Conservation (phyloP, 2,329 filamentous ascomycete genomes). For the Sporothrix sp. region DNA sequence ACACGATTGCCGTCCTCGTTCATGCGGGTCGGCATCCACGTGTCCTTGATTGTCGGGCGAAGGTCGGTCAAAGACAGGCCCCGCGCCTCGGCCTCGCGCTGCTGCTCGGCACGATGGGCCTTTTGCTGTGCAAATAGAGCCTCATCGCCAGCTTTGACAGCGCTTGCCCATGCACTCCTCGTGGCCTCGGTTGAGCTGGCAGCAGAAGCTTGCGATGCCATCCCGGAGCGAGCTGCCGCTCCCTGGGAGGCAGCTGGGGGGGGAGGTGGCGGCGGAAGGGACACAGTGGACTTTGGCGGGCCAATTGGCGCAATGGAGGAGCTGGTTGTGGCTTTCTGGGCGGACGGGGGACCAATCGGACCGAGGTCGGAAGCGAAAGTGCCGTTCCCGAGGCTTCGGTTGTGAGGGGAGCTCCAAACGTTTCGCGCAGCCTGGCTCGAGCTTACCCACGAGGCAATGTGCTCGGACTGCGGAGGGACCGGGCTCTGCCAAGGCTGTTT, state of each 20-base stretch:
- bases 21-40: constrained; percentile 38
- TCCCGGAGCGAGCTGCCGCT: background rate
- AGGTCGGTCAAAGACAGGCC: constrained; percentile 35
- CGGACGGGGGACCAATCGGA: constrained; percentile 31
- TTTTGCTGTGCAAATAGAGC: constrained; percentile 31
- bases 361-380: constrained; percentile 59
- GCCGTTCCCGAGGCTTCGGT: constrained; percentile 65
- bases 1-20: constrained; percentile 28
- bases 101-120: constrained; percentile 32
- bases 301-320: constrained; percentile 30
- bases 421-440: constrained; percentile 41
- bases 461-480: constrained; percentile 32
- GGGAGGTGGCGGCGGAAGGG: background rate
- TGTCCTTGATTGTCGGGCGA: constrained; percentile 42
- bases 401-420: constrained; percentile 67
- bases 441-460: constrained; percentile 41
- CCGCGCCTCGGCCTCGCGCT: constrained; percentile 35
- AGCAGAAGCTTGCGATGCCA: background rate
- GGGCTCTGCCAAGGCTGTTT: constrained; percentile 30
- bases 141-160: constrained; percentile 39
- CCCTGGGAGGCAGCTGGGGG: constrained; percentile 1
- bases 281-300: constrained; percentile 20
- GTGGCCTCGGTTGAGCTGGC: background rate
- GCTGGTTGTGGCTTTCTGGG: constrained; percentile 15
- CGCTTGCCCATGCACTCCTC: constrained; percentile 28